phyloP scores from a whole-genome alignment of 140 eudicot species.

The Erigeron philadelphicus region DNA sequence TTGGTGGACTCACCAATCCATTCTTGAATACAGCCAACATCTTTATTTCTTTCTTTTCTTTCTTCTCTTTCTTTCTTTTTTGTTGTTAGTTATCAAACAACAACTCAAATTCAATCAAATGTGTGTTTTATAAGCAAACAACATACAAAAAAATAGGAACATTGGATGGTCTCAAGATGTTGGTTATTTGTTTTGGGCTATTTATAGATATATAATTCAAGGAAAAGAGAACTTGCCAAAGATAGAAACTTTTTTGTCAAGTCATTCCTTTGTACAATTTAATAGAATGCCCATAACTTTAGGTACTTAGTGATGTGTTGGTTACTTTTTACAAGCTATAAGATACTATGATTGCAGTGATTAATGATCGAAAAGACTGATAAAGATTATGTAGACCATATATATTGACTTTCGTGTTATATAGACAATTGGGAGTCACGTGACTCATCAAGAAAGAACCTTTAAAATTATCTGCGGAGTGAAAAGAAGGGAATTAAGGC shows the following conservation, averaged over 20 bases:
- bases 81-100: slow-evolving; percentile 15
- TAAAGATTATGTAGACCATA: not conserved
- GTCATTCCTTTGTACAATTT: slow-evolving; percentile 8
- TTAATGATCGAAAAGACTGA: not conserved
- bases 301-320: not conserved
- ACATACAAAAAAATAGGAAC: slow-evolving; percentile 31
- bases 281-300: not conserved
- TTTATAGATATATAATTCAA: slow-evolving; percentile 24
- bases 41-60: slow-evolving; percentile 11
- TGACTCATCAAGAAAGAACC: too few relatives aligned
- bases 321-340: not conserved
- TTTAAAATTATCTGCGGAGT: too few relatives aligned
- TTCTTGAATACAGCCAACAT: slow-evolving; percentile 96
- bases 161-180: slow-evolving; percentile 28
- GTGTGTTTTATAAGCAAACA: slow-evolving; percentile 21
- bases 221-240: slow-evolving; percentile 16
- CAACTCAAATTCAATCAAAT: slow-evolving; percentile 28
- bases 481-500: too few relatives aligned
- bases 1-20: slow-evolving; percentile 73
- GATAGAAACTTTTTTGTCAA: slow-evolving; percentile 14
- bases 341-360: not conserved
- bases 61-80: slow-evolving; percentile 15
- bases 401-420: too few relatives aligned
- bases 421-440: too few relatives aligned
- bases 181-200: slow-evolving; percentile 24